A percentile compares a stretch with the other conserved stretches of the same genome.
Conservation (phyloP, 2,329 filamentous ascomycete genomes). For the Huntiella decipiens region DNA sequence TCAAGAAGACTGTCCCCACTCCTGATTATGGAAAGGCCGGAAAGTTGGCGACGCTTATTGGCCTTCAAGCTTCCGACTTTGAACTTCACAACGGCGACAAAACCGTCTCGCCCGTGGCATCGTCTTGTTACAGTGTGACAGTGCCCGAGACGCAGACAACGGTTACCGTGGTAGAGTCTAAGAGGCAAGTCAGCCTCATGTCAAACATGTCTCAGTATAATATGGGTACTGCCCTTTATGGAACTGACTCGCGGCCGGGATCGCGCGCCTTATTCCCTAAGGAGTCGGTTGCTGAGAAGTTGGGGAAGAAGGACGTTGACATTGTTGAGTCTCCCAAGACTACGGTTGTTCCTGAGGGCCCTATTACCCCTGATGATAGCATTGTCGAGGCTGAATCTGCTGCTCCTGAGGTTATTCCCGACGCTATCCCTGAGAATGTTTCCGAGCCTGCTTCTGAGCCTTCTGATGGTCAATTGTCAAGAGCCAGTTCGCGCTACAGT, state of each 20-base stretch:
- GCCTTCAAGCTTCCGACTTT: background rate
- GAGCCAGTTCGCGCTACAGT: conserved; percentile 10
- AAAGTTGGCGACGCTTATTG: background rate
- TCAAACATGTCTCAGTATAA: conserved; percentile 11
- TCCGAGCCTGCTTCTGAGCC: background rate
- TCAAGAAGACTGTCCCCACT: background rate
- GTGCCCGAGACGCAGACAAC: conserved; percentile 11
- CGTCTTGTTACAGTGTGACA: conserved; percentile 11
- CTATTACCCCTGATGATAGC: background rate
- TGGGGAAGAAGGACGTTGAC: background rate
- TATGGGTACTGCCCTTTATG: conserved; percentile 6
- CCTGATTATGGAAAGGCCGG: conserved; percentile 1
- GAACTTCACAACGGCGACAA: conserved; percentile 2
- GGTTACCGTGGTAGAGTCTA: conserved; percentile 4
- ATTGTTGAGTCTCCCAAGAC: background rate
- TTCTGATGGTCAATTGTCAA: conserved; percentile 6
- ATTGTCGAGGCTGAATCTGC: background rate
- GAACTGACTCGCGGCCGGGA: conserved; percentile 4
- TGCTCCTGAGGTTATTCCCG: background rate
- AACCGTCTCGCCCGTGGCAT: conserved; percentile 8
- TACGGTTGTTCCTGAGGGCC: background rate
- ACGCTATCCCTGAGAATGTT: background rate
- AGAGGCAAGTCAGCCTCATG: conserved; percentile 11
- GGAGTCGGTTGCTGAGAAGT: background rate
- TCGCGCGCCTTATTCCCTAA: conserved; percentile 6